These are phyloP conservation scores for Torrubiella hemipterigena DNA, from an alignment of 2,329 filamentous ascomycete genomes.

Conservation along the genomic window DNA sequence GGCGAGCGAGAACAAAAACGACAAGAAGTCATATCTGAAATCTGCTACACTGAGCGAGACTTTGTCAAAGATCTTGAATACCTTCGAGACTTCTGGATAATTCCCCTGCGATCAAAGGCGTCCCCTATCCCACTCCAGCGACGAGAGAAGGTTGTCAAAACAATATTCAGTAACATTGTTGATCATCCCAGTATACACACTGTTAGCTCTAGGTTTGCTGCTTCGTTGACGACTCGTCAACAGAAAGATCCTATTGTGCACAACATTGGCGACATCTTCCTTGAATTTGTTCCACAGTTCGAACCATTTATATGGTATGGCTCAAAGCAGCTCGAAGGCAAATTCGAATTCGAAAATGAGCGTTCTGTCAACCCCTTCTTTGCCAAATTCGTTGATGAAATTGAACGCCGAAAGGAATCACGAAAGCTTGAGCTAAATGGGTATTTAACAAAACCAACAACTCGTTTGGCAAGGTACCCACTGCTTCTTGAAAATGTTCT, in stretches of 20 bases:
- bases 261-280: conserved; percentile 86
- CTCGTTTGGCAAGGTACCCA: conserved; percentile 85
- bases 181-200: conserved; percentile 71
- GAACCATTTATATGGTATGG: conserved; percentile 95
- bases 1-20: conserved; percentile 91
- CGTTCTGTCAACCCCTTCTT: conserved; percentile 77
- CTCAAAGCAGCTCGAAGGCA: conserved; percentile 88
- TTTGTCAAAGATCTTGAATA: conserved; percentile 99
- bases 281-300: conserved; percentile 85
- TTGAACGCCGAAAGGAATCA: conserved; percentile 90
- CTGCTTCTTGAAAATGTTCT: conserved; percentile 81
- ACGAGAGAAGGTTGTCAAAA: conserved; percentile 82
- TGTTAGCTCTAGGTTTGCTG: conserved; percentile 81
- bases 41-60: conserved; percentile 97
- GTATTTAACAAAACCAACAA: conserved; percentile 95
- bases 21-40: conserved; percentile 94
- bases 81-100: conserved; percentile 95
- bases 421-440: conserved; percentile 94
- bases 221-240: conserved; percentile 79
- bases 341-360: conserved; percentile 97
- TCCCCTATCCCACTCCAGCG: conserved; percentile 84
- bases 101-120: conserved; percentile 67
- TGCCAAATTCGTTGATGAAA: conserved; percentile 87
- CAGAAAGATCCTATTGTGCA: conserved; percentile 82
- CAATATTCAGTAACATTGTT: conserved; percentile 91